Evolutionary conservation across 1,284 basidiomycete species (phyloP), one percentile per base, ranked within the genome.

Genomic region (Mycosarcoma maydis): DNA sequence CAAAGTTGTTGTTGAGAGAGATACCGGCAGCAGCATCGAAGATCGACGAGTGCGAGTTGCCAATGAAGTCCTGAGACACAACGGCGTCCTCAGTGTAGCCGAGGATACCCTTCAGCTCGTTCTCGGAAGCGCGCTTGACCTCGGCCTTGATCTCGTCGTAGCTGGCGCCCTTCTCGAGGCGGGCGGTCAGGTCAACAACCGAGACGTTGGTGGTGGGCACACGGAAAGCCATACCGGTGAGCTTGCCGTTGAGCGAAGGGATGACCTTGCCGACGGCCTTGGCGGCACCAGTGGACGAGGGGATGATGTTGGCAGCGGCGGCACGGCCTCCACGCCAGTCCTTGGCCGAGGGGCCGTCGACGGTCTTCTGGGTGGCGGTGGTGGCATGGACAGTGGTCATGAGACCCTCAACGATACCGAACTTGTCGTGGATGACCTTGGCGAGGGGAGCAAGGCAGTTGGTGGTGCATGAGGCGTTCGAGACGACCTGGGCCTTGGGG

Each of bases 211-310:
- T 86, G 71, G 93, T 96, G 75, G 95, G 96, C 61, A 98, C 90
- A 86, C 95, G 96, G 94, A 98, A 98, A 46, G 95, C 80, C 84
- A 98, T 90, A 85, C 93, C 93, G 69, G 91, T 92, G 29, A 82
- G 90, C 87, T 98, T 98, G 86, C 95, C 95, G 85, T 98, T 97
- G 79, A 99, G 88, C 67, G 85, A 84, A 71, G 95, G 95, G 83
- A 98, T 98, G 84, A 98, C 95, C 88, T 98, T 97, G 83, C 95
- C 95, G 83, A 98, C 95, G 72, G 94, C 62, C 85, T 98, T 98
- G 84, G 96, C 96, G 72, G 95, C 95, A 86, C 95, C 95, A 72
- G 96, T 98, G 80, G 93, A 96, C 27, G 95, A 98, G 60, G 95
- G 95, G 83, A 99, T 99, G 86, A 99, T 98, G 90, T 99, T 99